Evolutionary conservation across 257 asterid genomes (phyloP).

Genomic region (Solanum medicagineum): DNA sequence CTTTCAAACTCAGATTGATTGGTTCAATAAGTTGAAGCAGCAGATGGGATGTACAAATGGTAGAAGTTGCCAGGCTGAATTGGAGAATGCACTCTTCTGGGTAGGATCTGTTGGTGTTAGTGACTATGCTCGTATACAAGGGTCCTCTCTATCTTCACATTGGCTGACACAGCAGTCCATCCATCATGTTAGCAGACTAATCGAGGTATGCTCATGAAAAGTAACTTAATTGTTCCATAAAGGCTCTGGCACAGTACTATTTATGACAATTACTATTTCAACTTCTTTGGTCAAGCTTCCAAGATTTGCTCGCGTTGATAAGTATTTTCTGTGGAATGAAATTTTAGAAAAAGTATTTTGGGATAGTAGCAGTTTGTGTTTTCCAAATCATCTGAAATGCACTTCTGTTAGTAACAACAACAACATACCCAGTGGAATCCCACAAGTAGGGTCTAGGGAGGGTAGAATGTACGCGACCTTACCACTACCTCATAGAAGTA

Average conservation of each 20-base stretch:
- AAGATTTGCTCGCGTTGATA: not conserved
- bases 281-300: not conserved
- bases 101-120: constrained; percentile 30
- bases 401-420: not conserved
- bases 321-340: not conserved
- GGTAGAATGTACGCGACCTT: no score
- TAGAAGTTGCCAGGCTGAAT: constrained; percentile 10
- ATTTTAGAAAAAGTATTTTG: not conserved
- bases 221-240: not conserved
- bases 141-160: constrained; percentile 6
- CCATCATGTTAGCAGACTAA: constrained; percentile 7
- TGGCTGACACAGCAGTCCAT: constrained; percentile 17
- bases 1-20: constrained; percentile 28
- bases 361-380: not conserved
- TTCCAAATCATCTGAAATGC: not conserved
- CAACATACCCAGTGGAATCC: no score
- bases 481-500: no score
- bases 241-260: not conserved
- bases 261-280: not conserved
- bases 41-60: constrained; percentile 7
- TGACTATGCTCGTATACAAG: constrained; percentile 17
- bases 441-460: no score
- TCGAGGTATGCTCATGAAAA: constrained; percentile 17
- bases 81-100: constrained; percentile 37
- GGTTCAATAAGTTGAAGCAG: constrained; percentile 19